Base-by-base conservation (phyloP, 768 basidiomycete genomes). In the Tricholoma furcatifolium region DNA sequence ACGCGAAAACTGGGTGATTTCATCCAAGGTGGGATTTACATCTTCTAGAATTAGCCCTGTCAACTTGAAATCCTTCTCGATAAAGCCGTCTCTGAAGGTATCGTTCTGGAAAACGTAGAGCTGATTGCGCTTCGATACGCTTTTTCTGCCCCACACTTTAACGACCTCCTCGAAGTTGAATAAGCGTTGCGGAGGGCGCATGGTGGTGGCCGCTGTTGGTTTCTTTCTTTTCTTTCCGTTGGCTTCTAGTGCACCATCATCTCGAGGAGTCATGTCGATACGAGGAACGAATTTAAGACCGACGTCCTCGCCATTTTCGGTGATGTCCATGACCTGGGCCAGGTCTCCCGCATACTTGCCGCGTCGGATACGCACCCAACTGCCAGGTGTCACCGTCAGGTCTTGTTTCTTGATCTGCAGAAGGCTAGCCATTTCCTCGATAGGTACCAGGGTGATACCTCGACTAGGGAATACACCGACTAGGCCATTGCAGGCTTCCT, bases 361-460 rank as follows among this genome's bases (percentile, higher is more conserved):
- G 35, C 94, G 85, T 63, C 85, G 87, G 65, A 98, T 85, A 45
- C 97, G 91, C 7, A 98, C 93, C 97, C 97, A 99, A 60, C 84
- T 90, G 17, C 93, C 93, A 0, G 86, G 85, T 15, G 82, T 82
- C 38, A 98, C 81, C 0, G 88, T 88, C 42, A 87, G 72, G 57
- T 94, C 92, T 65, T 94, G 89, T 73, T 95, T 95, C 76, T 95
- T 98, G 63, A 97, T 97, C 65, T 92, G 91, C 60, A 98, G 78
- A 34, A 98, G 74, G 54, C 91, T 92, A 15, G 97, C 93, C 95
- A 98, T 98, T 74, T 99, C 97, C 62, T 95, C 91, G 53, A 98
- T 93, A 6, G 94, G 94, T 0, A 98, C 94, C 31, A 97, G 80
- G 17, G 80, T 78, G 56, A 93, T 83, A 14, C 91, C 90, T 46